phyloP scores from a whole-genome alignment of 129 eudicot genomes.

The Dittrichia graveolens region DNA sequence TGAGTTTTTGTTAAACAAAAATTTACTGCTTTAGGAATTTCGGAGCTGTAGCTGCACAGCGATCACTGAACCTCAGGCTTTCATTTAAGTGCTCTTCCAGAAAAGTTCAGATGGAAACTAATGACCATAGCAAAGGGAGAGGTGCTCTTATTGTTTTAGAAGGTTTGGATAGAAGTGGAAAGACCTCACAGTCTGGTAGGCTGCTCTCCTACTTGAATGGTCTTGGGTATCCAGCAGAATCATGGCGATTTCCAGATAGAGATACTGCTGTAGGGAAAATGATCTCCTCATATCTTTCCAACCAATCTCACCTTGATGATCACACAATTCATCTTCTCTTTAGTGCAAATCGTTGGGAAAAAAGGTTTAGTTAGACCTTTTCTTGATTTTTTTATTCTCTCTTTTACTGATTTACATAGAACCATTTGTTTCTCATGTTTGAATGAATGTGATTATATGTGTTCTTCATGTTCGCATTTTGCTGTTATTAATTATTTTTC shows the following conservation, averaged over 20 bases:
- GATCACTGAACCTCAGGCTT: conserved; percentile 29
- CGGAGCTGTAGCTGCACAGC: conserved; percentile 35
- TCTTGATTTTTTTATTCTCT: neutral
- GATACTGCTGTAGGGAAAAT: conserved; percentile 78
- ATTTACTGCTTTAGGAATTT: conserved; percentile 32
- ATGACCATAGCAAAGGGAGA: conserved; percentile 37
- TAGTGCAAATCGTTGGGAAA: conserved; percentile 97
- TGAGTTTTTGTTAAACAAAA: neutral
- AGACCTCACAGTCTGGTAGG: conserved; percentile 69
- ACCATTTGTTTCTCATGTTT: neutral
- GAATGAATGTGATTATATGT: neutral
- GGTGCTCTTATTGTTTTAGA: conserved; percentile 87
- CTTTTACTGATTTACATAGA: too few species aligned
- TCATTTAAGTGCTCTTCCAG: conserved; percentile 41
- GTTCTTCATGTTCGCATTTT: neutral
- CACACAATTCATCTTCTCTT: conserved; percentile 78
- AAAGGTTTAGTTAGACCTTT: conserved; percentile 52
- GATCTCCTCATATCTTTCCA: conserved; percentile 81
- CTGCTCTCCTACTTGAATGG: conserved; percentile 50
- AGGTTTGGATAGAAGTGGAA: conserved; percentile 93
- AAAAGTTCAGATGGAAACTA: conserved; percentile 55
- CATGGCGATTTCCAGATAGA: conserved; percentile 92
- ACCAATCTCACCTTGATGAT: conserved; percentile 81
- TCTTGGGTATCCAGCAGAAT: conserved; percentile 58
- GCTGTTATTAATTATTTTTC: conserved; percentile 3